These are phyloP conservation scores for Asterophora lycoperdoides DNA, from an alignment of 768 basidiomycete genomes.

Conservation along the genomic window DNA sequence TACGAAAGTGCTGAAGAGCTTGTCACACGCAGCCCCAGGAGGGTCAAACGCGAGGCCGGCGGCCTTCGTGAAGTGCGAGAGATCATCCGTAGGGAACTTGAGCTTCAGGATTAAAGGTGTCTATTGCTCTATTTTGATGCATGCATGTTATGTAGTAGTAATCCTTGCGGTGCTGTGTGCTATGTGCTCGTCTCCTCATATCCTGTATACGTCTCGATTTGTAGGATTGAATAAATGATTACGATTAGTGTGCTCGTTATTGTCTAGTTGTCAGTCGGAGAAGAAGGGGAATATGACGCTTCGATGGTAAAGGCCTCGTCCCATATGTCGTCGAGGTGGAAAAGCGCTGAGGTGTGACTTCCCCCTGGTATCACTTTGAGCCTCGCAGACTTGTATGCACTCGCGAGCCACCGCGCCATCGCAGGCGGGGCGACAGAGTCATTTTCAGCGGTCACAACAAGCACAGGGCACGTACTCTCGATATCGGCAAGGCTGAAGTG, in stretches of 20 bases:
- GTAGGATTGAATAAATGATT: constrained; percentile 6
- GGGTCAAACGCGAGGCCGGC: constrained; percentile 66
- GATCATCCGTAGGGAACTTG: constrained; percentile 75
- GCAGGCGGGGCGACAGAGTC: constrained; percentile 39
- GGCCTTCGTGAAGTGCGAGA: constrained; percentile 78
- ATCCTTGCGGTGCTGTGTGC: constrained; percentile 19
- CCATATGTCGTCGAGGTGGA: constrained; percentile 45
- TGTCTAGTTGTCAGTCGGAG: neutral
- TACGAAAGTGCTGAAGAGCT: constrained; percentile 59
- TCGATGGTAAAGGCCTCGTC: constrained; percentile 26
- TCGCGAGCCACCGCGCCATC: constrained; percentile 48
- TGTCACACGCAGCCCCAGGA: constrained; percentile 64
- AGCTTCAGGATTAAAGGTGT: constrained; percentile 52
- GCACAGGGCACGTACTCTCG: constrained; percentile 43
- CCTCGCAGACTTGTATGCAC: constrained; percentile 39
- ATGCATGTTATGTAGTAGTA: constrained; percentile 7
- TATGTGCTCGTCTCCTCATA: constrained; percentile 1
- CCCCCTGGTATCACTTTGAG: constrained; percentile 37
- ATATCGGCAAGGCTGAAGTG: constrained; percentile 37
- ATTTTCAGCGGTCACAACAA: constrained; percentile 38
- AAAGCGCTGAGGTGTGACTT: constrained; percentile 45
- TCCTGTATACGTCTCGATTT: constrained; percentile 18
- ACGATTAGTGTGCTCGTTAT: neutral
- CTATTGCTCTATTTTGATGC: constrained; percentile 29
- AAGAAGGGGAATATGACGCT: neutral